These are phyloP conservation scores for Cadophora sp. DNA, from an alignment of 2,329 filamentous ascomycete species.

Conservation along the genomic window DNA sequence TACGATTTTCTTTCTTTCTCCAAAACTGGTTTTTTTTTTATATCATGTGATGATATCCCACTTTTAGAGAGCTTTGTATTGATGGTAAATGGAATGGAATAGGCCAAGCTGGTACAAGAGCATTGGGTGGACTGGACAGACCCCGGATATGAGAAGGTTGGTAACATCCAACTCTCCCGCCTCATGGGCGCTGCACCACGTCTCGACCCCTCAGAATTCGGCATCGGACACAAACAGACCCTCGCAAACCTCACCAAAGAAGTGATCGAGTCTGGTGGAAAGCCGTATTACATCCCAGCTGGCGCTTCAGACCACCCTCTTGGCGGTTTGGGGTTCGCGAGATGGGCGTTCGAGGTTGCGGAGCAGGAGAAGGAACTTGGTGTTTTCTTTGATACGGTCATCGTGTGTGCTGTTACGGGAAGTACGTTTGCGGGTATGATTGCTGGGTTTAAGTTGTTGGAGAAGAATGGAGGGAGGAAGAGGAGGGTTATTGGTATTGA, in stretches of 20 bases:
- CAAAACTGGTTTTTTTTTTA: not conserved
- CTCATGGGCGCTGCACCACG: slow-evolving; percentile 71
- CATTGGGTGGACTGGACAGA: slow-evolving; percentile 71
- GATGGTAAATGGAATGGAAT: not conserved
- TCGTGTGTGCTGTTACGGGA: slow-evolving; percentile 76
- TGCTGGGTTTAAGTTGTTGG: slow-evolving; percentile 71
- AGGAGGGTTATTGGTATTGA: slow-evolving; percentile 72
- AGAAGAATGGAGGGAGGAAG: slow-evolving; percentile 55
- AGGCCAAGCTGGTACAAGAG: slow-evolving; percentile 66
- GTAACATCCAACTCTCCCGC: slow-evolving; percentile 74
- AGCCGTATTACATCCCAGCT: slow-evolving; percentile 75
- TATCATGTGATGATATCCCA: not conserved
- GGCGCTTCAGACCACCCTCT: slow-evolving; percentile 74
- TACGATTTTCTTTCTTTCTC: not conserved
- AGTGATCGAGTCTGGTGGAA: slow-evolving; percentile 58
- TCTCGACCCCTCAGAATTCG: slow-evolving; percentile 66
- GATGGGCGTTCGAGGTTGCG: slow-evolving; percentile 73
- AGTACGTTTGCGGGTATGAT: slow-evolving; percentile 76
- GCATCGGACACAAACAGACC: slow-evolving; percentile 72
- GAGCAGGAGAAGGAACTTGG: slow-evolving; percentile 67
- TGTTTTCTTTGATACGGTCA: slow-evolving; percentile 70
- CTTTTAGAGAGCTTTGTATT: not conserved
- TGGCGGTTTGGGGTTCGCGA: slow-evolving; percentile 72
- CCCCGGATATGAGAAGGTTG: slow-evolving; percentile 65
- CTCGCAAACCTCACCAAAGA: slow-evolving; percentile 61